Conservation (phyloP, 805 yeast genomes). For the Lipomyces oligophaga region DNA sequence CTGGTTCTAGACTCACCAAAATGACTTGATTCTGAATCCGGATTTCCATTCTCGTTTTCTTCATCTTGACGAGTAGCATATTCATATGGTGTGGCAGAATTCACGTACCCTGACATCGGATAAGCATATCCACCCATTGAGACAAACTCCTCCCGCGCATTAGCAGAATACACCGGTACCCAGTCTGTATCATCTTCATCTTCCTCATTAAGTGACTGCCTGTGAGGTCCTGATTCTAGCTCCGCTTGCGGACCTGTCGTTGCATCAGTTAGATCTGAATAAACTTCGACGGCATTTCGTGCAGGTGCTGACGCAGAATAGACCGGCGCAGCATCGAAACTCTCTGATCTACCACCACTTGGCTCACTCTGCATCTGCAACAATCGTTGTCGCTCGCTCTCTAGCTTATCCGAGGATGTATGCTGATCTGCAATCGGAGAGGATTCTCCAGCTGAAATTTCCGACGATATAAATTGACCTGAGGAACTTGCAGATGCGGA, state of each 20-base stretch:
- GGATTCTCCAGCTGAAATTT: background rate
- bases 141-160: constrained; percentile 18
- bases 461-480: no score
- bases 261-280: constrained; percentile 1
- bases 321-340: constrained; percentile 7
- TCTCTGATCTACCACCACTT: no score
- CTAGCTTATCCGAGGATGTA: constrained; percentile 13
- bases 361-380: constrained; percentile 15
- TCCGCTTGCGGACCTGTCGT: background rate
- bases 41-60: no score
- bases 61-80: no score
- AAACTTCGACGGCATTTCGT: constrained; percentile 4
- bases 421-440: background rate
- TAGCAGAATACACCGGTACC: constrained; percentile 23
- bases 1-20: no score
- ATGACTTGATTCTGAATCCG: no score
- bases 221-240: background rate
- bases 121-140: constrained; percentile 20
- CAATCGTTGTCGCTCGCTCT: constrained; percentile 19
- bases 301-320: constrained; percentile 19
- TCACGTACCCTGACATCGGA: constrained; percentile 5
- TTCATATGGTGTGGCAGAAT: constrained; percentile 20
- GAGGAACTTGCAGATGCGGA: background rate
- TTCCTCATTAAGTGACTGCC: background rate
- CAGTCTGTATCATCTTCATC: constrained; percentile 12